phyloP scores from a whole-genome alignment of 2,329 filamentous ascomycete species.

The Scedosporium minutisporum region DNA sequence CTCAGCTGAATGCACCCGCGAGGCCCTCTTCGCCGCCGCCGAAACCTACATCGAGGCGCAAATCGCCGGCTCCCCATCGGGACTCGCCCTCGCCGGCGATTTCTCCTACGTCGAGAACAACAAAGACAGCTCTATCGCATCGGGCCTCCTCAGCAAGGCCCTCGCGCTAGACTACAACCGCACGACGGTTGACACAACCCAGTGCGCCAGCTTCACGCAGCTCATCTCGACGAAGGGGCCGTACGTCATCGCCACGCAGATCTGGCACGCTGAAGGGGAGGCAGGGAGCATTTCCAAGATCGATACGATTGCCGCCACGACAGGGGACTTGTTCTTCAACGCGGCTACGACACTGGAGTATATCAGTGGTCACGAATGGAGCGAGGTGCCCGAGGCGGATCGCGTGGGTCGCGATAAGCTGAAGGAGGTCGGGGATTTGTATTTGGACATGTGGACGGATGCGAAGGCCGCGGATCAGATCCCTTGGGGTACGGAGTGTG shows the following conservation, averaged over 20 bases:
- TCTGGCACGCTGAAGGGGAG: conserved; percentile 3
- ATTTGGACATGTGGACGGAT: conserved; percentile 7
- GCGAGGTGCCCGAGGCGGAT: conserved; percentile 3
- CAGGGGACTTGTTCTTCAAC: conserved; percentile 6
- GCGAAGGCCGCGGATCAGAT: conserved; percentile 5
- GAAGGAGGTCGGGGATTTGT: conserved; percentile 1
- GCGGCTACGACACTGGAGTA: conserved; percentile 2
- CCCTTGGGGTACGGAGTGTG: conserved; percentile 4
- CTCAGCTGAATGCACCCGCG: conserved; percentile 3
- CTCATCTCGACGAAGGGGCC: conserved; percentile 3
- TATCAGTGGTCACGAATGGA: conserved; percentile 1
- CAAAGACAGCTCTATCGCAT: background rate
- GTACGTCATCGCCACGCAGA: conserved; percentile 5
- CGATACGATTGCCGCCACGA: conserved; percentile 4
- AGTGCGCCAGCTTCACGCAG: conserved; percentile 6
- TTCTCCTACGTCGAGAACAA: conserved; percentile 3
- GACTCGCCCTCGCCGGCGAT: background rate
- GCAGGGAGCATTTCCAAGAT: conserved; percentile 1
- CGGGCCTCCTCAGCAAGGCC: conserved; percentile 1
- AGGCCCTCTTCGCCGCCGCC: conserved; percentile 6
- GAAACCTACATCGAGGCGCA: conserved; percentile 7
- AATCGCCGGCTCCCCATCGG: background rate
- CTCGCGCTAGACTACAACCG: conserved; percentile 5
- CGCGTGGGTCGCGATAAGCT: conserved; percentile 5
- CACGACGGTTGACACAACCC: conserved; percentile 4